Evolutionary conservation across 352 stramenopile genomes (phyloP), one percentile per base, ranked within the genome.

Genomic region (Phytophthora hybrid): DNA sequence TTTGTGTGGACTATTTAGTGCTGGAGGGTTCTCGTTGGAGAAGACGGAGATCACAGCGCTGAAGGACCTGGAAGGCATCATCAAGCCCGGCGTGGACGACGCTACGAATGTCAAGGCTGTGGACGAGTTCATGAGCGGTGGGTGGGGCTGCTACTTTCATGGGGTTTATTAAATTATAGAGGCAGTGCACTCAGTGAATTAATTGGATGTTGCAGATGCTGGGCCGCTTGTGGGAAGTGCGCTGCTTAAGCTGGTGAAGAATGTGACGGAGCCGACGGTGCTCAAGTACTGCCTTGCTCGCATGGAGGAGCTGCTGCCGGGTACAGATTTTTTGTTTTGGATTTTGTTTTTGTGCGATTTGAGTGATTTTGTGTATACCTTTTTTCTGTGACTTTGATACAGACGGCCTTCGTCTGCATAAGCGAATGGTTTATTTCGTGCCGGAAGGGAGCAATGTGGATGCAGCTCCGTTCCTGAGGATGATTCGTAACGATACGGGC

Each of bases 191-290:
- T 74, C 31, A 56, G 26, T 49, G 32, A 21, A 21, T n/a, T 47
- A 21, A 21, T n/a, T 47, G 39, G 1, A 13, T 21, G 29, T 47
- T 58, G 52, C 75, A 88, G 89, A 93, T 77, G 88, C 81, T 66
- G 89, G 88, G 19, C 76, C 69, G 74, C 73, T 81, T 57, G 76
- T 97, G 44, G 88, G 76, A 13, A 79, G 76, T 46, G 86, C 85
- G 16, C 73, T 97, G 65, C 76, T 97, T 46, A 97, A 97, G 74
- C 66, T 97, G 39, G 78, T 97, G 41, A 94, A 94, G 82, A 94
- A 97, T 74, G 89, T 97, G 69, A 97, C 90, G 7, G 90, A 97
- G 61, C 88, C 89, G 14, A 93, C 90, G 5, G 90, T 97, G 32
- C 81, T 97, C 60, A 93, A 93, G 59, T 97, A 97, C 74, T 90